phyloP scores from a whole-genome alignment of 2,329 filamentous ascomycete genomes.

The Ceratocystis diversiconidia region DNA sequence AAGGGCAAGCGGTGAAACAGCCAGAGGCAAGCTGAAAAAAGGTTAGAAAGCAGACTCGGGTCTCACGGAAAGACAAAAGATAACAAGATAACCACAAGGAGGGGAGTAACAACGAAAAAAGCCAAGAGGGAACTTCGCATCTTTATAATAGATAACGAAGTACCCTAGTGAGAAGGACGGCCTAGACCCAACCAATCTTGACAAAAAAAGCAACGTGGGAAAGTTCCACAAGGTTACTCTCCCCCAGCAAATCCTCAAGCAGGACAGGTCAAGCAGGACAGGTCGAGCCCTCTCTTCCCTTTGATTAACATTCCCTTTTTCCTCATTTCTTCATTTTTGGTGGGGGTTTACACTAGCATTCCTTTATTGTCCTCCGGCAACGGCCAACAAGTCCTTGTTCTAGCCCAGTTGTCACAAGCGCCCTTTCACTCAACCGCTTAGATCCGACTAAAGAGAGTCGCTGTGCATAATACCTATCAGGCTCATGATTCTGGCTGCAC shows the following conservation, averaged over 20 bases:
- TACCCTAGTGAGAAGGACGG: not conserved
- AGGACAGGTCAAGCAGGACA: not conserved
- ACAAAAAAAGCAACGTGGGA: not conserved
- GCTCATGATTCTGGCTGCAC: not conserved
- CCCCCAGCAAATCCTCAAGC: not conserved
- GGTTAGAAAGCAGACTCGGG: not conserved
- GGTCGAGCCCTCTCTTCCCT: not conserved
- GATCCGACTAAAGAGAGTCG: not conserved
- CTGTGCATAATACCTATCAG: not conserved
- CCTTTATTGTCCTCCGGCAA: not conserved
- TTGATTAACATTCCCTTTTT: not conserved
- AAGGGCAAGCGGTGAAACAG: not conserved
- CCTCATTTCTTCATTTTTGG: not conserved
- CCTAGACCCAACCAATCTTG: not conserved
- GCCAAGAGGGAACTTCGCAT: not conserved
- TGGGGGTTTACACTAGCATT: not conserved
- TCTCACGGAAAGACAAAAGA: not conserved
- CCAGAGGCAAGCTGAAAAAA: not conserved
- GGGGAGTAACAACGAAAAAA: not conserved
- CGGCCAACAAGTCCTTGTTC: not conserved
- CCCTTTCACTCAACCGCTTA: not conserved
- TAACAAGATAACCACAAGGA: not conserved
- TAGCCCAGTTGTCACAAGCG: not conserved
- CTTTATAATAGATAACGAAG: slow-evolving; percentile 2
- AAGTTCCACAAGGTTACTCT: not conserved